Conservation (phyloP, 768 basidiomycete species). For the Auriscalpium microsporum region DNA sequence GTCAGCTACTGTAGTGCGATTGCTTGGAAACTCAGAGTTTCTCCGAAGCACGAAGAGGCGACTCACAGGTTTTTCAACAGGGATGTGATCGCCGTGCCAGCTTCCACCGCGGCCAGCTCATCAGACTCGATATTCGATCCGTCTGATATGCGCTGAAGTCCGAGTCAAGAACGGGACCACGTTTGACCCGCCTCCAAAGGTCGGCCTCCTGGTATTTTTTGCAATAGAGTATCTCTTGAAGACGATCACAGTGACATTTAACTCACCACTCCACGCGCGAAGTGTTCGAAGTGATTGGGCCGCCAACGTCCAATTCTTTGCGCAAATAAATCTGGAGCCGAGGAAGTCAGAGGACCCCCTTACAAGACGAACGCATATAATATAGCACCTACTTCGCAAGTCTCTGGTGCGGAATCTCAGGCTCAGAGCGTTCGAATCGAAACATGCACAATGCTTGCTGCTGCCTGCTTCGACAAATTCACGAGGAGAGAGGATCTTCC, state of each 20-base stretch:
- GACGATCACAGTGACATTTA: not conserved
- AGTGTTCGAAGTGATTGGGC: not conserved
- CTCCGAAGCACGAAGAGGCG: too few species aligned
- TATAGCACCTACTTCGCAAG: not conserved
- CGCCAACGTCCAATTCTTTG: not conserved
- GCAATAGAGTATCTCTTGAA: not conserved
- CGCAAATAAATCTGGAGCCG: not conserved
- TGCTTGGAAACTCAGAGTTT: too few species aligned
- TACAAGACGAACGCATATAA: not conserved
- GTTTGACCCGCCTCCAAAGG: not conserved
- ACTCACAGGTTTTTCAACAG: not conserved
- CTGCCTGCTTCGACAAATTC: slow-evolving; percentile 1
- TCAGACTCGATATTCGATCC: too few species aligned
- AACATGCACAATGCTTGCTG: not conserved
- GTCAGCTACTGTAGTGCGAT: too few species aligned
- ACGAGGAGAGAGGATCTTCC: not conserved
- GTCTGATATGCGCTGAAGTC: not conserved
- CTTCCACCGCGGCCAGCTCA: too few species aligned
- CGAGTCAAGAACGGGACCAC: not conserved
- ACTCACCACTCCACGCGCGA: not conserved
- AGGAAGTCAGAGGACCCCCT: not conserved
- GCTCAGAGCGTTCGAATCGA: not conserved
- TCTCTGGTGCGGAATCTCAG: not conserved
- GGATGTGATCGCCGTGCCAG: not conserved
- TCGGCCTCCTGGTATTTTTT: not conserved